phyloP scores from a whole-genome alignment of 768 basidiomycete species.

The Boletus reticulatus region DNA sequence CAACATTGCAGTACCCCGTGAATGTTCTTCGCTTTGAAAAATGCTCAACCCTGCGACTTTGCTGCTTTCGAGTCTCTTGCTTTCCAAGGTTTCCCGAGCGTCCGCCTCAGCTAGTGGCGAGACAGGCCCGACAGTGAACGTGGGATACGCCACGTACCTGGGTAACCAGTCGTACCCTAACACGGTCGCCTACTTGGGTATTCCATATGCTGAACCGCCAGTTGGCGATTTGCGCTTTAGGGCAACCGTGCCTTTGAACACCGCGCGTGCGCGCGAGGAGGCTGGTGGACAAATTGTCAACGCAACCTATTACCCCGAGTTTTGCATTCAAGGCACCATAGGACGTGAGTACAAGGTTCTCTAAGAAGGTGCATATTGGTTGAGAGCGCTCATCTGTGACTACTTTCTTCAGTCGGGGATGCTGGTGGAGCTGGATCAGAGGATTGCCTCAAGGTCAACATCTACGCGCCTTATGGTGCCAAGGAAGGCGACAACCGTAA shows the following conservation, averaged over 20 bases:
- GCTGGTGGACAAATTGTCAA: conserved; percentile 43
- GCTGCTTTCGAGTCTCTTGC: conserved; percentile 25
- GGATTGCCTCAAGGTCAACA: conserved; percentile 66
- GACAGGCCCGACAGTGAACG: conserved; percentile 42
- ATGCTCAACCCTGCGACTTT: not conserved
- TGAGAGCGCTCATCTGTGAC: not conserved
- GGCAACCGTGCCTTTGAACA: conserved; percentile 52
- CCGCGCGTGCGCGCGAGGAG: conserved; percentile 37
- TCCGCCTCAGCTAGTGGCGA: conserved; percentile 1
- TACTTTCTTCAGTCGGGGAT: conserved; percentile 41
- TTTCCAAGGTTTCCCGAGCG: not conserved
- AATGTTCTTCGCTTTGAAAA: not conserved
- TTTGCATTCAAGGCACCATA: conserved; percentile 58
- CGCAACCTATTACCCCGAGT: conserved; percentile 52
- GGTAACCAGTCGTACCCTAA: conserved; percentile 53
- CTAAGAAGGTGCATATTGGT: not conserved
- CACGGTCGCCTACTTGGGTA: conserved; percentile 53
- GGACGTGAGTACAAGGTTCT: conserved; percentile 33
- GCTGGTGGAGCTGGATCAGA: conserved; percentile 64
- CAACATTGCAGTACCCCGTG: no score
- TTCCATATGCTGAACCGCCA: conserved; percentile 45
- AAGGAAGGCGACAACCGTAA: conserved; percentile 46
- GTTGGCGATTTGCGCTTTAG: conserved; percentile 42
- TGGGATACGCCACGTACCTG: conserved; percentile 57
- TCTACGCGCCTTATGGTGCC: conserved; percentile 53